Percentiles rank a stretch among this genome's conserved stretches.
Conservation (phyloP, 2,329 filamentous ascomycete genomes). For the Allantophomopsis lycopodina region DNA sequence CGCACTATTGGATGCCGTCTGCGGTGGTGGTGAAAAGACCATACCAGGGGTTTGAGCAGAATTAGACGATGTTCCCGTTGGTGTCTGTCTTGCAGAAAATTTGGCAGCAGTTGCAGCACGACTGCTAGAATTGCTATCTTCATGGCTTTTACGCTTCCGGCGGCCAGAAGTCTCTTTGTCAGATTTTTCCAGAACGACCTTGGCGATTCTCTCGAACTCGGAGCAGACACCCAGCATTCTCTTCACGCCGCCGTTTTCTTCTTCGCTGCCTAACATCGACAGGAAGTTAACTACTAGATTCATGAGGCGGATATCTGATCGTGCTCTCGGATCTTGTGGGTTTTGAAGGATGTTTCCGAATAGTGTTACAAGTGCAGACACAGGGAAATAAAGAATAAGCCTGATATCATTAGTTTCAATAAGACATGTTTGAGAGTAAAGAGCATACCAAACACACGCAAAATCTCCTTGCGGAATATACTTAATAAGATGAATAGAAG, state of each 20-base stretch:
- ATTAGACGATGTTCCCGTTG: conserved; percentile 9
- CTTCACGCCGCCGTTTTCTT: conserved; percentile 79
- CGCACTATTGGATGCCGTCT: conserved; percentile 10
- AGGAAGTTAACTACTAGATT: conserved; percentile 85
- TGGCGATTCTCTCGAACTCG: conserved; percentile 94
- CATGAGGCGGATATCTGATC: conserved; percentile 85
- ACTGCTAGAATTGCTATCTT: conserved; percentile 18
- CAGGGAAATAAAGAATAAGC: conserved; percentile 93
- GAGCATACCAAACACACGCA: conserved; percentile 77
- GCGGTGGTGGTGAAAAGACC: conserved; percentile 13
- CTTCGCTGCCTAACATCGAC: conserved; percentile 76
- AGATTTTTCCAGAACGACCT: conserved; percentile 78
- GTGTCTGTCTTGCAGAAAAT: conserved; percentile 9
- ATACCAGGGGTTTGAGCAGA: conserved; percentile 8
- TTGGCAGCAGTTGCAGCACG: conserved; percentile 7
- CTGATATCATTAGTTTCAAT: conserved; percentile 24
- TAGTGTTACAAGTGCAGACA: conserved; percentile 84
- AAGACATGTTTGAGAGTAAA: background rate
- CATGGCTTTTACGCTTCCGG: conserved; percentile 71
- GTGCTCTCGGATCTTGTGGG: conserved; percentile 74
- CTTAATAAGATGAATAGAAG: conserved; percentile 86
- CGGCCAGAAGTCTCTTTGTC: conserved; percentile 59
- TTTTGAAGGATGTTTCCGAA: conserved; percentile 97
- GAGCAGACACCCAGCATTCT: conserved; percentile 88
- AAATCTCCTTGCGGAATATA: conserved; percentile 95